Conservation (phyloP, 192 early-diverging fungal species). For the Podila horticola region DNA sequence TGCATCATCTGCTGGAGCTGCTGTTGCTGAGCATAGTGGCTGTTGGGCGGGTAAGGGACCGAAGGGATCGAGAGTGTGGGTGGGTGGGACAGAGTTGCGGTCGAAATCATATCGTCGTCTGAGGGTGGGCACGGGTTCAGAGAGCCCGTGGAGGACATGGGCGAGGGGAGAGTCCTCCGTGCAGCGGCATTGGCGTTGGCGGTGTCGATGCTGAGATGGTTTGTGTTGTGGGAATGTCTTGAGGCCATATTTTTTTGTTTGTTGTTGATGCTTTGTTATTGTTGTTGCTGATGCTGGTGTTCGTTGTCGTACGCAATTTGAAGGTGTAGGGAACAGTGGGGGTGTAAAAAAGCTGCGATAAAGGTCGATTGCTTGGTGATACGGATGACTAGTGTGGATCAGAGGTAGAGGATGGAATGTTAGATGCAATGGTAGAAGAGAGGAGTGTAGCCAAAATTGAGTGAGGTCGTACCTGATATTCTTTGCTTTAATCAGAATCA, state of each 20-base stretch:
- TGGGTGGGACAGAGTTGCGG: conserved; percentile 30
- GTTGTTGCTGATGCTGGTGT: neutral
- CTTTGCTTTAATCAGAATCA: no score
- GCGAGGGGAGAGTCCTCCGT: conserved; percentile 25
- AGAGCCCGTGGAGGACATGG: conserved; percentile 26
- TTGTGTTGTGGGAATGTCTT: conserved; percentile 6
- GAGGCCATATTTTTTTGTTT: conserved; percentile 4
- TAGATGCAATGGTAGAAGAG: no score
- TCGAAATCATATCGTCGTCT: conserved; percentile 34
- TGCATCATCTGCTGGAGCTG: conserved; percentile 8
- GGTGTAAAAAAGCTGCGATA: no score
- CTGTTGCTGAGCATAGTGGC: conserved; percentile 25
- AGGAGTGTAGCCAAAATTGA: no score
- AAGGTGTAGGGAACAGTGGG: no score
- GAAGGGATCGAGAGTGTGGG: conserved; percentile 26
- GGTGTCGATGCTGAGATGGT: conserved; percentile 34
- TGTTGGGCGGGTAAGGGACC: conserved; percentile 20
- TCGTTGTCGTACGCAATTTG: neutral
- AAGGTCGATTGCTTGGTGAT: no score
- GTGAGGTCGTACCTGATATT: no score
- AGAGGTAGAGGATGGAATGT: no score
- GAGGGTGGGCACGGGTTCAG: conserved; percentile 13
- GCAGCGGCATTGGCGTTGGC: conserved; percentile 16
- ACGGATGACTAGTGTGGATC: no score
- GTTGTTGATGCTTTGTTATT: neutral